phyloP scores from a whole-genome alignment of 1,284 basidiomycete species.

The Ceratorhiza oryzae-sativae region DNA sequence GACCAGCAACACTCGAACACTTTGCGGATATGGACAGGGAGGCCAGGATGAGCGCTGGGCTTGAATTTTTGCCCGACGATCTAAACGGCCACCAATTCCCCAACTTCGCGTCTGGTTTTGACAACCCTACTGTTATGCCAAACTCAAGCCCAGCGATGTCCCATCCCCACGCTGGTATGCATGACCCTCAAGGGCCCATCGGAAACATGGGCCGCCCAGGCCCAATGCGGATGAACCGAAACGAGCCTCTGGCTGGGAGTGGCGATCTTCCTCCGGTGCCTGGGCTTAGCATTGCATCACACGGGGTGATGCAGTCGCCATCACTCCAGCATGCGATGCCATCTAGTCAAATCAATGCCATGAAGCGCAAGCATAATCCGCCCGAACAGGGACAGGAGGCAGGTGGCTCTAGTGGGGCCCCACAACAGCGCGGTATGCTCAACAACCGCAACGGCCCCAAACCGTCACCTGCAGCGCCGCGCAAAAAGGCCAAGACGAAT shows the following conservation, averaged over 20 bases:
- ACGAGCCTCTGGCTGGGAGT: slow-evolving; percentile 15
- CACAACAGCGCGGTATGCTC: not conserved
- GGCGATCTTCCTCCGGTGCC: slow-evolving; percentile 26
- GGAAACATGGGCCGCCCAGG: slow-evolving; percentile 7
- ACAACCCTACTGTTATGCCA: not conserved
- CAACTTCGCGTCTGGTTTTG: slow-evolving; percentile 1
- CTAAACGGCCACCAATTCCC: slow-evolving; percentile 6
- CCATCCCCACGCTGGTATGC: slow-evolving; percentile 31
- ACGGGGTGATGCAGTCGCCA: slow-evolving; percentile 28
- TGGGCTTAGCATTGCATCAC: not conserved
- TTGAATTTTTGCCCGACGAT: not conserved
- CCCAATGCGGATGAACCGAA: slow-evolving; percentile 6
- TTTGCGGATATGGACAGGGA: slow-evolving; percentile 19
- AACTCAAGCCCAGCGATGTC: slow-evolving; percentile 4
- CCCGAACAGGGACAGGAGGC: slow-evolving; percentile 11
- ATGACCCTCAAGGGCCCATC: slow-evolving; percentile 11
- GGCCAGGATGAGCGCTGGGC: not conserved
- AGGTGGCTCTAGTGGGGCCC: slow-evolving; percentile 1
- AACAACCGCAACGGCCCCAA: not conserved
- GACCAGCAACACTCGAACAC: slow-evolving; percentile 3
- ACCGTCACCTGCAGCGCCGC: not conserved
- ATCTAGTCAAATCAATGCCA: slow-evolving; percentile 14
- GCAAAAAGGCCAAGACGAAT: slow-evolving; percentile 36
- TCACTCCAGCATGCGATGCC: slow-evolving; percentile 8
- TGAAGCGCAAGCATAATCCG: slow-evolving; percentile 19